phyloP scores from a whole-genome alignment of 768 basidiomycete genomes.

The Lactarius tabidus region DNA sequence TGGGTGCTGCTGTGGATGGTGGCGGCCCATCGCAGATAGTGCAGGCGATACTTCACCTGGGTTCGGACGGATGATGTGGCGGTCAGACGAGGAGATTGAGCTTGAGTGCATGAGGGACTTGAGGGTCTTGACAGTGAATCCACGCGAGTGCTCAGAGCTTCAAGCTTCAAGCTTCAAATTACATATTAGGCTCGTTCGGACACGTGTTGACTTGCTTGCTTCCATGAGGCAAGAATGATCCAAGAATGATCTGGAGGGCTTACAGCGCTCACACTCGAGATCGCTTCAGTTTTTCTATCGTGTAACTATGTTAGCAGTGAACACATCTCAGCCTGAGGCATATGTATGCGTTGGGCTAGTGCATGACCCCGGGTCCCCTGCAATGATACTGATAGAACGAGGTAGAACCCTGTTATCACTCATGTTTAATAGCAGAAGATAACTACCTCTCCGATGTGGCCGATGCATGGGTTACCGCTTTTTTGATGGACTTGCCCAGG shows the following conservation, averaged over 20 bases:
- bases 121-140: conserved; percentile 35
- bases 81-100: conserved; percentile 54
- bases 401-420: not conserved
- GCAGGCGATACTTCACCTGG: conserved; percentile 29
- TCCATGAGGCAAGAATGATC: no score
- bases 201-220: no score
- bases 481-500: no score
- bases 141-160: conserved; percentile 39
- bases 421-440: no score
- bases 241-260: no score
- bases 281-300: not conserved
- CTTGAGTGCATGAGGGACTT: conserved; percentile 44
- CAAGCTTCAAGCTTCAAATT: no score
- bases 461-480: not conserved
- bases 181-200: no score
- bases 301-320: no score
- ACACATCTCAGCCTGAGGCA: not conserved
- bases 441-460: no score
- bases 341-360: not conserved
- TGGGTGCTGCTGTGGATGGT: conserved; percentile 11
- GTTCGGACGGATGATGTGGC: conserved; percentile 27
- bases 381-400: no score
- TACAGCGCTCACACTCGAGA: no score
- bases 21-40: conserved; percentile 31
- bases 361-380: no score